These are phyloP conservation scores for Coriolopsis trogii DNA, from an alignment of 1,284 basidiomycete species.

Conservation along the genomic window DNA sequence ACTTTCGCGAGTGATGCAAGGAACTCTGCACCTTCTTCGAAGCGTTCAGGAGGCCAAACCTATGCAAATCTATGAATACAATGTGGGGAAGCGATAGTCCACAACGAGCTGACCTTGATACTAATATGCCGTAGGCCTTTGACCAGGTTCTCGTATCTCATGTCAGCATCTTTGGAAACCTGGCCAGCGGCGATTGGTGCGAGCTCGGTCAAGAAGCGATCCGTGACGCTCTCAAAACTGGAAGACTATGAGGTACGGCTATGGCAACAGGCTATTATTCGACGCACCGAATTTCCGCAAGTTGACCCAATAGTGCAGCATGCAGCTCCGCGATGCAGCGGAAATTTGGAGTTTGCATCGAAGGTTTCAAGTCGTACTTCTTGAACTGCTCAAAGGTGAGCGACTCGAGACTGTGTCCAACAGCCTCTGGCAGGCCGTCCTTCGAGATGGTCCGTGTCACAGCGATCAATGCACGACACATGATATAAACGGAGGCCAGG, in stretches of 20 bases:
- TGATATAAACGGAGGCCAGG: conserved; percentile 83
- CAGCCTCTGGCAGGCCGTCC: conserved; percentile 75
- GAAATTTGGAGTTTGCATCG: conserved; percentile 72
- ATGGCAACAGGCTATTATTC: not conserved
- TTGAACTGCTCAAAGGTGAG: conserved; percentile 87
- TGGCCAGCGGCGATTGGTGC: conserved; percentile 73
- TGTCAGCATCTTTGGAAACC: conserved; percentile 77
- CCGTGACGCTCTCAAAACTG: conserved; percentile 87
- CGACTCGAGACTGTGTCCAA: conserved; percentile 82
- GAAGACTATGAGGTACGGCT: not conserved
- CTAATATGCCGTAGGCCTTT: conserved; percentile 79
- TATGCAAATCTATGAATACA: conserved; percentile 33
- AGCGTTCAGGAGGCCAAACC: conserved; percentile 93
- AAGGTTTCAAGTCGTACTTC: conserved; percentile 69
- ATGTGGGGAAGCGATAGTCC: not conserved
- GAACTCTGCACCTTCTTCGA: conserved; percentile 94
- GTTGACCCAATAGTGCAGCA: conserved; percentile 79
- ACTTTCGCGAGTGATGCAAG: conserved; percentile 82
- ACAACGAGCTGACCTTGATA: conserved; percentile 61
- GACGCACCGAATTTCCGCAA: conserved; percentile 75
- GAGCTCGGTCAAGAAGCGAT: conserved; percentile 82
- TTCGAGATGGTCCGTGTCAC: conserved; percentile 75
- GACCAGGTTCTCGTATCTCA: conserved; percentile 82
- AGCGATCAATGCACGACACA: conserved; percentile 83
- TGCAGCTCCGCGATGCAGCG: conserved; percentile 81